These are phyloP conservation scores for Datisca glomerata DNA, from an alignment of 306 rosid species.

Conservation along the genomic window DNA sequence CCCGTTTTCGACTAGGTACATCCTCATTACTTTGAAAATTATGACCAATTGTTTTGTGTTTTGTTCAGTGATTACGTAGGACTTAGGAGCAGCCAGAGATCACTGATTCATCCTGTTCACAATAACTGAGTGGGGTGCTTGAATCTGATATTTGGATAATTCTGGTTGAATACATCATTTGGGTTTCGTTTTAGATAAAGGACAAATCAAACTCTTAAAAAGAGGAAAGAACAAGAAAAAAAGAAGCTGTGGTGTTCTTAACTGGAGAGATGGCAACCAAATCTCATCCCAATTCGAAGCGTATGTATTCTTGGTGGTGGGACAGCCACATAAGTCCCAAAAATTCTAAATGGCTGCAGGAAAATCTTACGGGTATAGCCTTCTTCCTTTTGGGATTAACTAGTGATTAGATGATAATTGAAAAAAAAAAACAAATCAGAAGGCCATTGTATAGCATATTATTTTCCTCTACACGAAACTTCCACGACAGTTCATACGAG, in stretches of 20 bases:
- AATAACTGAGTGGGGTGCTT: no score
- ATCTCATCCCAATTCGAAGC: constrained; percentile 40
- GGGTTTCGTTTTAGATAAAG: not conserved
- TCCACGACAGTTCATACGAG: no score
- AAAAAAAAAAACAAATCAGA: no score
- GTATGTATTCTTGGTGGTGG: constrained; percentile 99
- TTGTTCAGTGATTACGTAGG: no score
- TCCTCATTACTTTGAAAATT: no score
- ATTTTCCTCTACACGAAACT: no score
- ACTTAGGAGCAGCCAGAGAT: no score
- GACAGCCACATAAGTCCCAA: constrained; percentile 95
- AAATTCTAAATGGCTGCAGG: constrained; percentile 98
- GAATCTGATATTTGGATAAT: not conserved
- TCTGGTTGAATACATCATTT: not conserved
- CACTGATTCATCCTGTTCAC: no score
- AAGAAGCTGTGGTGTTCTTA: constrained; percentile 1
- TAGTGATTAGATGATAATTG: no score
- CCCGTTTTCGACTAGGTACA: no score
- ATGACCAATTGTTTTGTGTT: no score
- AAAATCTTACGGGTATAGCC: constrained; percentile 66
- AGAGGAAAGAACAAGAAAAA: not conserved
- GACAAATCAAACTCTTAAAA: not conserved
- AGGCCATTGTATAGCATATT: not conserved
- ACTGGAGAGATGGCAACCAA: constrained; percentile 35
- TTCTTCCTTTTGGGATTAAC: not conserved